Conservation (phyloP, 495 filamentous ascomycete genomes). For the Xylaria nigripes region DNA sequence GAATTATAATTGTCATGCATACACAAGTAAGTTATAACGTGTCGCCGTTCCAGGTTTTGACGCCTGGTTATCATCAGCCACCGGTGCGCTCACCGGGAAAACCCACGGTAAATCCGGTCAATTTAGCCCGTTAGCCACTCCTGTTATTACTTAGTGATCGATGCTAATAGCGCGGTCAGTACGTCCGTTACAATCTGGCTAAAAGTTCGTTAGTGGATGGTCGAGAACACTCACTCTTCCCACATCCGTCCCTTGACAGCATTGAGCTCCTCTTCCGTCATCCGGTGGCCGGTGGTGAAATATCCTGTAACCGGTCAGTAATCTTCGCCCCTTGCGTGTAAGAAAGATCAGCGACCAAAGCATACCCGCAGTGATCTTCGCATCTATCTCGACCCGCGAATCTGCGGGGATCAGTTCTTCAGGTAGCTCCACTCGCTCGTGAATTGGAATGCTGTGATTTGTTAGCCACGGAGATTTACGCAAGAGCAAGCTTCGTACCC, state of each 20-base stretch:
- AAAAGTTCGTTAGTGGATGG: conserved; percentile 6
- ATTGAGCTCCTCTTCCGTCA: conserved; percentile 77
- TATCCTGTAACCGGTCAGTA: conserved; percentile 41
- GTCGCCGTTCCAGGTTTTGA: no score
- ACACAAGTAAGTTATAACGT: no score
- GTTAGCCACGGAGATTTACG: conserved; percentile 14
- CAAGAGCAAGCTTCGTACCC: conserved; percentile 45
- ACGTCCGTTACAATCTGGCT: conserved; percentile 15
- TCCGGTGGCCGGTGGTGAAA: conserved; percentile 84
- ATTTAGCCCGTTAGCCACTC: conserved; percentile 2
- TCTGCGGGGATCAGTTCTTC: conserved; percentile 92
- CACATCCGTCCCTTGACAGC: conserved; percentile 85
- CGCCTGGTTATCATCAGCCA: no score
- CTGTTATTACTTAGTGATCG: conserved; percentile 30
- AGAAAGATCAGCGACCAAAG: conserved; percentile 16
- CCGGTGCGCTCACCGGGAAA: no score
- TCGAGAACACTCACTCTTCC: conserved; percentile 59
- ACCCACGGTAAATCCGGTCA: no score
- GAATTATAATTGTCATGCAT: not conserved
- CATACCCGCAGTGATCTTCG: conserved; percentile 94
- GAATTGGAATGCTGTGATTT: conserved; percentile 64
- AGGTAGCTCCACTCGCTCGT: conserved; percentile 87
- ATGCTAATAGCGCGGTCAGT: conserved; percentile 33
- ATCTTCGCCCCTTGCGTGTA: not conserved
- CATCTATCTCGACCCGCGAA: conserved; percentile 95